Base-by-base conservation (phyloP, 805 yeast species). In the Saturnispora serradocipensis region DNA sequence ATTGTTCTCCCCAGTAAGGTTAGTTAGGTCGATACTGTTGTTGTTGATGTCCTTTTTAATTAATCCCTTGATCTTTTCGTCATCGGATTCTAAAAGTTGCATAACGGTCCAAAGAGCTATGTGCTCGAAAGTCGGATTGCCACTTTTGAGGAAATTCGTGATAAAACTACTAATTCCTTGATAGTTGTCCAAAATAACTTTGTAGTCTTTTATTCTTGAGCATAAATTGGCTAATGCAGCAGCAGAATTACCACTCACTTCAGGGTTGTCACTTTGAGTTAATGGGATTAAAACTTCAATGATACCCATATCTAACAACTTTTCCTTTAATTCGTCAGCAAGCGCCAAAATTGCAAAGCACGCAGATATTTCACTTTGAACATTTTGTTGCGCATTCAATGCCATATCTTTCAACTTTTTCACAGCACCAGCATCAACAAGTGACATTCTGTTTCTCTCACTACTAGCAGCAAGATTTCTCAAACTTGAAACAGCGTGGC, bases 241-340 rank as follows among this genome's bases (percentile, higher is more conserved):
- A 15, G 98, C 99, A 2, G 96, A 86, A 68, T 93, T 93, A 52
- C 99, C 99, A 67, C 96, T 93, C 16, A 93, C 97, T 69, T 95
- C 99, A 53, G 89, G 86, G 65, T 89, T 89, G 51, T 78, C 78
- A 43, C 95, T 86, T 59, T 80, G 81, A 2, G 98, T 93, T 66
- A 93, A 77, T 35, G 99, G 99, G 53, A 93, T 83, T 56, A 93
- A 76, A 36, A 89, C 97, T 60, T 86, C 89, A 55, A 89, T 78
- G 43, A 93, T 82, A 50, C 90, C 91, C 59, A 89, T 76, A 54
- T 87, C 86, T 59, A 93, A 78, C 60, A 93, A 74, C 61, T 85
- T 85, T 48, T 84, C 78, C 70, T 91, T 93, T 59, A 95, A 78
- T 65, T 89, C 97, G 70, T 93, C 99, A 22, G 97, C 97, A 48